Percentiles rank a stretch among this genome's conserved stretches.
Conservation (phyloP, 352 stramenopile genomes). For the Pythium insidiosum region DNA sequence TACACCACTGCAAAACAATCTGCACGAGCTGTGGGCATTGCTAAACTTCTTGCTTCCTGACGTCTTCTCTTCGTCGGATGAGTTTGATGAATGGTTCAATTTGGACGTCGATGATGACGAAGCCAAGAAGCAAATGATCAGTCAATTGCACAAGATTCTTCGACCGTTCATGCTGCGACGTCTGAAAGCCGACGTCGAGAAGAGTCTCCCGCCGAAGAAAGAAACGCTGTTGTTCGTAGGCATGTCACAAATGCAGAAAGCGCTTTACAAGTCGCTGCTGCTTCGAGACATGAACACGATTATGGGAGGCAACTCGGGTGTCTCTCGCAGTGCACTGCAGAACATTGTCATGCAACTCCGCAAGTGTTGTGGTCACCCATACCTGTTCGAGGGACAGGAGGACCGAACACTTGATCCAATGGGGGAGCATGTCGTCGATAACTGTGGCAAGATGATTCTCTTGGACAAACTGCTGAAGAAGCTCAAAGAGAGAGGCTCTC, state of each 20-base stretch:
- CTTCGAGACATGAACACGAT: constrained; percentile 93
- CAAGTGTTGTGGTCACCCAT: constrained; percentile 89
- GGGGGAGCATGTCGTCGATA: constrained; percentile 95
- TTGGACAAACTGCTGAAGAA: constrained; percentile 91
- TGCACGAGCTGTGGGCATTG: constrained; percentile 92
- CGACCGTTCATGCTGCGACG: constrained; percentile 96
- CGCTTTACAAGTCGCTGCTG: constrained; percentile 95
- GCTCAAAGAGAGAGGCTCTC: constrained; percentile 82
- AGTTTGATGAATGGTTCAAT: constrained; percentile 89
- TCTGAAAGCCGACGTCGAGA: constrained; percentile 99
- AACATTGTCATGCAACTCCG: constrained; percentile 87
- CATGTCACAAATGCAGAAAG: constrained; percentile 92
- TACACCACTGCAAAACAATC: constrained; percentile 93
- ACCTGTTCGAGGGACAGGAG: constrained; percentile 94
- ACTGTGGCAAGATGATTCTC: constrained; percentile 97
- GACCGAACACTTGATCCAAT: constrained; percentile 91
- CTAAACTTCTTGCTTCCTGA: constrained; percentile 93
- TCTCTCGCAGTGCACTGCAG: constrained; percentile 73
- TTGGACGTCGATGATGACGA: constrained; percentile 82
- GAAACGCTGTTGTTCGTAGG: constrained; percentile 93
- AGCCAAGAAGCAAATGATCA: constrained; percentile 88
- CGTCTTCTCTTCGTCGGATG: constrained; percentile 85
- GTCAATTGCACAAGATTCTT: constrained; percentile 82
- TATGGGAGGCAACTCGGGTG: constrained; percentile 43
- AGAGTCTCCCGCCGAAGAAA: constrained; percentile 96